Conservation (phyloP, 768 basidiomycete genomes). For the Aureoboletus auriporus region DNA sequence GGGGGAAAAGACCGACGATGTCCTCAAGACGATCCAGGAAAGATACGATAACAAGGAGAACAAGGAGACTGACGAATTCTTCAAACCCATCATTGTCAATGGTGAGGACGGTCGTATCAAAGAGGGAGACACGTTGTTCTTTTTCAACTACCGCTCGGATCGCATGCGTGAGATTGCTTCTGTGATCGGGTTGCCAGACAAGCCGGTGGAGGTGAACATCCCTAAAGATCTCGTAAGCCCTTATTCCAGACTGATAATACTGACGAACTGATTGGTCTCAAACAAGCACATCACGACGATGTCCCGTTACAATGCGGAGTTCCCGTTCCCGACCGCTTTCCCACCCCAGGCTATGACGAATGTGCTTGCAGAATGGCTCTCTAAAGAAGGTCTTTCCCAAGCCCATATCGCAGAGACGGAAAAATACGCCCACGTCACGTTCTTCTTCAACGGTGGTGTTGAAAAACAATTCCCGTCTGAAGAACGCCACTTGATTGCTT, state of each 20-base stretch:
- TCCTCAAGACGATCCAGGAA: conserved; percentile 63
- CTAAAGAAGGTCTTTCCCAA: conserved; percentile 75
- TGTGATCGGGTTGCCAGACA: conserved; percentile 77
- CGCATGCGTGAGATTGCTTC: conserved; percentile 89
- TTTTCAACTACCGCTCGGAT: conserved; percentile 97
- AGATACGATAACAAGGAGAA: conserved; percentile 81
- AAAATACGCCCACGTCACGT: conserved; percentile 96
- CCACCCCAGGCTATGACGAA: conserved; percentile 94
- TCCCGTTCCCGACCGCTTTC: conserved; percentile 87
- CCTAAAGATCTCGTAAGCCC: conserved; percentile 73
- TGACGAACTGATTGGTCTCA: neutral
- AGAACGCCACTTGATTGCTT: conserved; percentile 83
- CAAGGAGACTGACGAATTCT: conserved; percentile 90
- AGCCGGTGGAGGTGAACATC: conserved; percentile 77
- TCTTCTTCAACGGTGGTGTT: conserved; percentile 97
- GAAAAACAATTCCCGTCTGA: conserved; percentile 88
- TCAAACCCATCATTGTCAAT: conserved; percentile 90
- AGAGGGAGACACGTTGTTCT: conserved; percentile 86
- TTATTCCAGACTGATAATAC: neutral
- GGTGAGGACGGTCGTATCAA: conserved; percentile 77
- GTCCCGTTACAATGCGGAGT: conserved; percentile 90
- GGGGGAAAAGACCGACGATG: conserved; percentile 51
- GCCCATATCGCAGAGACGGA: conserved; percentile 97
- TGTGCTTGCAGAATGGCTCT: conserved; percentile 90
- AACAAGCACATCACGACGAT: conserved; percentile 82